These are phyloP conservation scores for Didymella segeticola DNA, from an alignment of 2,329 filamentous ascomycete species.

Conservation along the genomic window DNA sequence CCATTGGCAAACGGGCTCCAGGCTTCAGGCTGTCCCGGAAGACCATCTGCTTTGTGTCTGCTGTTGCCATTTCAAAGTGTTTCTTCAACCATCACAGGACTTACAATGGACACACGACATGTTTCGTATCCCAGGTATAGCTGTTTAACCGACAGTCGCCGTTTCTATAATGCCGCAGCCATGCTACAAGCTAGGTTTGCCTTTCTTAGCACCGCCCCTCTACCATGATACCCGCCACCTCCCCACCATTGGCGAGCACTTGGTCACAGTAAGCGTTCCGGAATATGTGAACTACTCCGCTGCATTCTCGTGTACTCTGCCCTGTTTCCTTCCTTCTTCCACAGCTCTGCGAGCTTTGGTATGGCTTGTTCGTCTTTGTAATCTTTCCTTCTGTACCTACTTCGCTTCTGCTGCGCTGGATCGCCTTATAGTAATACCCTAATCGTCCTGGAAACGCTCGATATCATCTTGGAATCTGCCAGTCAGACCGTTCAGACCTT, in stretches of 20 bases:
- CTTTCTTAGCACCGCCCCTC: conserved; percentile 18
- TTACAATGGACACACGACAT: conserved; percentile 4
- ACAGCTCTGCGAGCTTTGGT: conserved; percentile 11
- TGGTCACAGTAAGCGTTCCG: conserved; percentile 10
- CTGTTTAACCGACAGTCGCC: conserved; percentile 12
- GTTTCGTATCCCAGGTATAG: conserved; percentile 24
- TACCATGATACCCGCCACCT: conserved; percentile 12
- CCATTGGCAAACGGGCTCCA: too few species aligned
- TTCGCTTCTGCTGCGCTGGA: conserved; percentile 26
- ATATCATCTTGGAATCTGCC: background rate
- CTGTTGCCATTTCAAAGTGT: background rate
- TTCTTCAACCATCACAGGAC: conserved; percentile 11
- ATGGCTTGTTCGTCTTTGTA: conserved; percentile 4
- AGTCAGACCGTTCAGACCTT: background rate
- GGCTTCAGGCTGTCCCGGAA: background rate
- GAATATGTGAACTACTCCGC: background rate
- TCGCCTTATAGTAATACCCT: conserved; percentile 25
- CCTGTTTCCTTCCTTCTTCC: background rate
- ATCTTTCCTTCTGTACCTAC: background rate
- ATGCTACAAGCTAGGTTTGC: conserved; percentile 27
- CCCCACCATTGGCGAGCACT: conserved; percentile 15
- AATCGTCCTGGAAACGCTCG: conserved; percentile 13
- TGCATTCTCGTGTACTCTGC: background rate
- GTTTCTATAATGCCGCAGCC: conserved; percentile 31
- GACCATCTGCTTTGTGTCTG: background rate